Evolutionary conservation across 495 filamentous ascomycete genomes (phyloP), one percentile per base, ranked within the genome.

Genomic region (Neurospora sp.): DNA sequence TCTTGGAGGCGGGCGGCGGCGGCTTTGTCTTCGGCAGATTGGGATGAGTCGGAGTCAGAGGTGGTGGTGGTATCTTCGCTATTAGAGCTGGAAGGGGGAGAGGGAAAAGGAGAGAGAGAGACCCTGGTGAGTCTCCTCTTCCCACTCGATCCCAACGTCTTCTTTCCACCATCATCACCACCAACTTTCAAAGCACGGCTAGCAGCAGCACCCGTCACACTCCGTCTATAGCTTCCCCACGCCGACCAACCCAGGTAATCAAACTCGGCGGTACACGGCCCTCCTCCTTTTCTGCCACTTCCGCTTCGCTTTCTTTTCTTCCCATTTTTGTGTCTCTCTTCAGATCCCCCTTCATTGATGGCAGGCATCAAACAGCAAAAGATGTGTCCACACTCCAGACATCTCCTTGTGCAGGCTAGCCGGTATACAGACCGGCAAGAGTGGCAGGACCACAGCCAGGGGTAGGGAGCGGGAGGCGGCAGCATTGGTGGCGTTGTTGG

Each of bases 401-500:
- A 87, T 12, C 84, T 83, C 3, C 83, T 80, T 0, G 84, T 86
- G 74, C 81, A 82, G n/a, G 81, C 76, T 11, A 86, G 74, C 1
- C 77, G 78, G 75, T 85, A 86, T 1, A 76, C 71, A 10, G 72
- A 76, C n/a, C 69, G 37, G 75, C 85, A 87, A 3, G 72, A 69
- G 72, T 84, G 83, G 72, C 85, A 87, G 39, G 78, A 78, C 84
- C 85, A 86, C n/a, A 80, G 71, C 85, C 84, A 86, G 14, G 80
- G 76, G 20, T 73, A 76, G 3, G 84, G 83, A 1, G 70, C 39
- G 4, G 76, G 75, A 18, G 81, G 82, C 0, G 72, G 77, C 0
- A 77, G 77, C 71, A 79, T 74, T 70, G 78, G 73, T 31, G 79
- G 75, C 41, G 46, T 11, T 66, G 31, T 59, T 6, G 75, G n/a